Percentiles rank a stretch among this genome's conserved stretches.
These are phyloP conservation scores for Kregervanrija delftensis DNA, from an alignment of 805 yeast species.

Conservation along the genomic window DNA sequence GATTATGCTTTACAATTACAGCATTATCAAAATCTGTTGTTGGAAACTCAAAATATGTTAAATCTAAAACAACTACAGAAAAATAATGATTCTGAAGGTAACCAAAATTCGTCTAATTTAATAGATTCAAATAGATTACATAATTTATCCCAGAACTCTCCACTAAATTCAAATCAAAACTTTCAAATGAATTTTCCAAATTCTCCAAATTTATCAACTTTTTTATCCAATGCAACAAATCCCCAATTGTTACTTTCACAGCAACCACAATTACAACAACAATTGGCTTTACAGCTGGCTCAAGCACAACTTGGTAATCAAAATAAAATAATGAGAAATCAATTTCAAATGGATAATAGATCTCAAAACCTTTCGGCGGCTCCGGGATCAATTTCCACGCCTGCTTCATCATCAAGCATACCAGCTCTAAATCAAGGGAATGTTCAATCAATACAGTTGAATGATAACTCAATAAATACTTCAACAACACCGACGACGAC, in stretches of 20 bases:
- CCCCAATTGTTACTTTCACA: conserved; percentile 5
- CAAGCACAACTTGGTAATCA: background rate
- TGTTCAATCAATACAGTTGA: background rate
- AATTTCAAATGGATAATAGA: background rate
- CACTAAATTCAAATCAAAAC: too few relatives aligned
- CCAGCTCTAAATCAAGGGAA: conserved; percentile 1
- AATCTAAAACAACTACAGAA: conserved; percentile 12
- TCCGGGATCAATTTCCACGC: background rate
- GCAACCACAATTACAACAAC: conserved; percentile 10
- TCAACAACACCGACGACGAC: conserved; percentile 1
- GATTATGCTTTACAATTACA: conserved; percentile 28
- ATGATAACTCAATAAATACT: background rate
- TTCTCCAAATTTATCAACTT: too few relatives aligned
- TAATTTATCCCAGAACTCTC: too few relatives aligned
- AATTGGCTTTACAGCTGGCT: background rate
- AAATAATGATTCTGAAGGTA: background rate
- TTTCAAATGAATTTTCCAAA: too few relatives aligned
- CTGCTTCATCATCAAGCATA: conserved; percentile 1
- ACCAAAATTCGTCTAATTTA: too few relatives aligned
- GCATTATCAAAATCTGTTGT: conserved; percentile 26
- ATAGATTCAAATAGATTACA: too few relatives aligned
- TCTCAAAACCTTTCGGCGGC: too few relatives aligned
- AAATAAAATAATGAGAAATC: conserved; percentile 4
- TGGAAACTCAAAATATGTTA: conserved; percentile 23
- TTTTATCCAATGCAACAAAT: background rate